These are phyloP conservation scores for Gracilaria vermiculophylla DNA, from an alignment of 23 red algal genomes.

Conservation along the genomic window DNA sequence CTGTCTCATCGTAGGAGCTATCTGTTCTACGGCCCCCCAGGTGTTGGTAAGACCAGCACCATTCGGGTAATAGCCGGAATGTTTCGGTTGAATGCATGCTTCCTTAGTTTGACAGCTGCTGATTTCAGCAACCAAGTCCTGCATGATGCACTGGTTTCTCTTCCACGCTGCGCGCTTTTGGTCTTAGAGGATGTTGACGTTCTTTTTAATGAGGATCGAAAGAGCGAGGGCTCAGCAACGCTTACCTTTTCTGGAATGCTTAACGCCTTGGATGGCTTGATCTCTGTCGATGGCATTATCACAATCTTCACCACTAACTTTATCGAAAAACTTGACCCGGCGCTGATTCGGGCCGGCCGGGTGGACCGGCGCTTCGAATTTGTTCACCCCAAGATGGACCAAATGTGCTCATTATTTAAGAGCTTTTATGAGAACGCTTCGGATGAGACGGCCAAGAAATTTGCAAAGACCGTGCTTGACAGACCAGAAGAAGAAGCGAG, in stretches of 20 bases:
- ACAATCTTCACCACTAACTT: conserved; percentile 81
- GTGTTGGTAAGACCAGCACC: conserved; percentile 67
- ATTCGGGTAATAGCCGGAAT: conserved; percentile 68
- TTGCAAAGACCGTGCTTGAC: conserved; percentile 52
- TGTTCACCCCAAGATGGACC: conserved; percentile 53
- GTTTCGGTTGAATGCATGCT: conserved; percentile 63
- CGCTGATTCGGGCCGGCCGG: conserved; percentile 70
- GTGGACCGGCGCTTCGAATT: conserved; percentile 74
- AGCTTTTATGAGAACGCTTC: conserved; percentile 65
- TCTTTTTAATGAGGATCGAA: conserved; percentile 66
- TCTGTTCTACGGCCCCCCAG: conserved; percentile 78
- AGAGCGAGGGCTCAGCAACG: conserved; percentile 9
- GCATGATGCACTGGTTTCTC: conserved; percentile 39
- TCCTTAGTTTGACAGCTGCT: conserved; percentile 65
- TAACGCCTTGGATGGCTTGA: conserved; percentile 74
- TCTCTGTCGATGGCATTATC: conserved; percentile 51
- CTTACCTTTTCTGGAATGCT: conserved; percentile 85
- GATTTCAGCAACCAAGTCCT: conserved; percentile 75
- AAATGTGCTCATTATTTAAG: conserved; percentile 53
- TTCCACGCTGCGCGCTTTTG: conserved; percentile 55
- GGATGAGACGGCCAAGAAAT: conserved; percentile 22
- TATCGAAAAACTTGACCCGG: conserved; percentile 69
- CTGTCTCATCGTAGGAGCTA: conserved; percentile 71
- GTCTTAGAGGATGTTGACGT: conserved; percentile 83
- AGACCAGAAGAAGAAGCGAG: conserved; percentile 56